Evolutionary conservation across 768 basidiomycete genomes (phyloP).

Genomic region (Pisolithus sp.): DNA sequence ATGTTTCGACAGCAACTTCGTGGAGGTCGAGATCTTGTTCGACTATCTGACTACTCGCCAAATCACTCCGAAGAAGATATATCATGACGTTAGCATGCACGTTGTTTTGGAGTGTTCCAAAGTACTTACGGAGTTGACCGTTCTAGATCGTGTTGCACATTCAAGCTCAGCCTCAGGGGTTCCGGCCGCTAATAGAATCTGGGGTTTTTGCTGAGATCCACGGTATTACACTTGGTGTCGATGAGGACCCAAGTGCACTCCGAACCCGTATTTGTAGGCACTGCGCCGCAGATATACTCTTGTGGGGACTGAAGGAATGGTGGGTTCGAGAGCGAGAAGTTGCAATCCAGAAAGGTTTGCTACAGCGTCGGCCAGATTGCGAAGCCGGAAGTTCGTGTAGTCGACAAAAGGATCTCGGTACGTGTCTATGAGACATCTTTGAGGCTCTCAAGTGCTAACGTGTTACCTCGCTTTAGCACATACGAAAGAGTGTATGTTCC

Average conservation of each 20-base stretch:
- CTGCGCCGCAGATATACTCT: constrained; percentile 68
- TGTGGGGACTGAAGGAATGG: constrained; percentile 76
- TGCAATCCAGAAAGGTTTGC: constrained; percentile 50
- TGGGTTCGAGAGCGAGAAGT: constrained; percentile 75
- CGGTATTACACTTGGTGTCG: constrained; percentile 45
- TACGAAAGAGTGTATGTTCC: constrained; percentile 67
- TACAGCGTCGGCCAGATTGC: constrained; percentile 65
- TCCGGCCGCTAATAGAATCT: constrained; percentile 58
- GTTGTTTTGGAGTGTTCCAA: background rate
- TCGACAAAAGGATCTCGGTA: constrained; percentile 63
- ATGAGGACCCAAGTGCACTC: constrained; percentile 53
- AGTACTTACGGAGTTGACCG: constrained; percentile 5
- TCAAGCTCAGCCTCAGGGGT: constrained; percentile 54
- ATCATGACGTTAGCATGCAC: constrained; percentile 55
- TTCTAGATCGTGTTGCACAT: constrained; percentile 57
- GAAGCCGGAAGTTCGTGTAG: constrained; percentile 52
- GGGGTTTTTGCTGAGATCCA: constrained; percentile 71
- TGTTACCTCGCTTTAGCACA: constrained; percentile 39
- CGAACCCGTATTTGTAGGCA: constrained; percentile 58
- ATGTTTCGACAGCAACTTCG: constrained; percentile 67
- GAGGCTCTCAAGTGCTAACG: too few species aligned
- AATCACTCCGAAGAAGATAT: constrained; percentile 64
- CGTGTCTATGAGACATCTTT: constrained; percentile 14
- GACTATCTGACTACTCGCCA: constrained; percentile 66
- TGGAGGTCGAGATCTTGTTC: constrained; percentile 80